Conservation (phyloP, 208 protist genomes). For the Phytomonas sp. region DNA sequence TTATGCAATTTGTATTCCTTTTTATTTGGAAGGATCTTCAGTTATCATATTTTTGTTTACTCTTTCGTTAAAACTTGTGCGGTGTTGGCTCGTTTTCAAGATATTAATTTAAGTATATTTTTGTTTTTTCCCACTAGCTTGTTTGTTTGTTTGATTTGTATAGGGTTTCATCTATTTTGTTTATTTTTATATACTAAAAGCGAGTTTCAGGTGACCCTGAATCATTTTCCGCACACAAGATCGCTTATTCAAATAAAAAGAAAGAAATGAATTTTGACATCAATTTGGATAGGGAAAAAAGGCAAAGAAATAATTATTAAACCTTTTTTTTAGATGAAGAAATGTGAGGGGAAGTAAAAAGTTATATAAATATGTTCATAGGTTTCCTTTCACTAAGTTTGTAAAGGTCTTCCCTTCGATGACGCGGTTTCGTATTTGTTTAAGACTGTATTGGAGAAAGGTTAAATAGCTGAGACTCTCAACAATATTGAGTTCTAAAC, state of each 20-base stretch:
- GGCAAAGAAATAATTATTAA: background rate
- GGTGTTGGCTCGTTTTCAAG: background rate
- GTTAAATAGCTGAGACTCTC: background rate
- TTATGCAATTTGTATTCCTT: background rate
- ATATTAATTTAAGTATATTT: background rate
- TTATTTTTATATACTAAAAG: conserved; percentile 1
- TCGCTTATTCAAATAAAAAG: background rate
- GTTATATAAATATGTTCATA: background rate
- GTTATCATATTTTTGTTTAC: background rate
- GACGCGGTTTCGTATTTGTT: background rate
- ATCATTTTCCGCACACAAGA: background rate
- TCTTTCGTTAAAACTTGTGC: background rate
- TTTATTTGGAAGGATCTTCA: background rate
- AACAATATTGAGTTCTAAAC: background rate
- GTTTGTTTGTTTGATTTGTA: conserved; percentile 1
- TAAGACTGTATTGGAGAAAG: background rate
- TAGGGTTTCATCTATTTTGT: background rate
- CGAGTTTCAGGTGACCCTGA: background rate
- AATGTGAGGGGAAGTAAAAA: background rate
- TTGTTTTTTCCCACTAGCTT: background rate
- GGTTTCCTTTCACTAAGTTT: background rate
- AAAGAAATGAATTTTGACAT: background rate
- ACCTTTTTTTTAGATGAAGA: background rate
- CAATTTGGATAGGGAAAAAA: background rate
- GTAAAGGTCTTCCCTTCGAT: background rate